These are phyloP conservation scores for Daldinia childiae DNA, from an alignment of 495 filamentous ascomycete species.

Conservation along the genomic window DNA sequence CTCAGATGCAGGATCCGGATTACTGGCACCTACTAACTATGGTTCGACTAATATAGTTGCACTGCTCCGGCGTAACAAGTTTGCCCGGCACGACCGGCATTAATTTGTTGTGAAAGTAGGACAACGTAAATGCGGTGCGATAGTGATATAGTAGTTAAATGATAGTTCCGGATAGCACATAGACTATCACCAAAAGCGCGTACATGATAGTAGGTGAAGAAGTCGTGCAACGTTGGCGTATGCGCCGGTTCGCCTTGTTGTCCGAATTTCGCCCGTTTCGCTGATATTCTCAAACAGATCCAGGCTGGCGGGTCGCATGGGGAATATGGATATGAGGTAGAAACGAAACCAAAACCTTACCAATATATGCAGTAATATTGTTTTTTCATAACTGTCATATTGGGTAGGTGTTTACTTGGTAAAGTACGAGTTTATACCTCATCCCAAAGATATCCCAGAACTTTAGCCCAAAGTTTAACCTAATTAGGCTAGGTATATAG, in stretches of 20 bases:
- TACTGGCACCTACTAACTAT: not conserved
- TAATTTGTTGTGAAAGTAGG: slow-evolving; percentile 8
- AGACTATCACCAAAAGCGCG: not conserved
- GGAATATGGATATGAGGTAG: too few relatives aligned
- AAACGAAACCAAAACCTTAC: too few relatives aligned
- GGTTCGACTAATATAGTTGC: not conserved
- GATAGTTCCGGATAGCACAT: slow-evolving; percentile 15
- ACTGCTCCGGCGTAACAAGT: slow-evolving; percentile 10
- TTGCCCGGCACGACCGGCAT: slow-evolving; percentile 19
- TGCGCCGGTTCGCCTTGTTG: not conserved
- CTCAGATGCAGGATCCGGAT: slow-evolving; percentile 23
- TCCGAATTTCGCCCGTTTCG: slow-evolving; percentile 7
- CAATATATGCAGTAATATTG: too few relatives aligned
- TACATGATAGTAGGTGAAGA: not conserved
- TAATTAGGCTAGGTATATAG: too few relatives aligned
- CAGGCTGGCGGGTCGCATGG: slow-evolving; percentile 30
- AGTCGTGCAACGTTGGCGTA: slow-evolving; percentile 19
- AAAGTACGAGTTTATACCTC: too few relatives aligned
- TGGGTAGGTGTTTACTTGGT: not conserved
- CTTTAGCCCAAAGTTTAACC: too few relatives aligned
- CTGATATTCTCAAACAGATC: slow-evolving; percentile 8
- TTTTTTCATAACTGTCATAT: not conserved
- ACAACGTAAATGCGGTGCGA: slow-evolving; percentile 21
- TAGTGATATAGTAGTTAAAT: not conserved
- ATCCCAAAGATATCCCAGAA: too few relatives aligned